Evolutionary conservation across 768 basidiomycete genomes (phyloP).

Genomic region (Mycena leptocephala): DNA sequence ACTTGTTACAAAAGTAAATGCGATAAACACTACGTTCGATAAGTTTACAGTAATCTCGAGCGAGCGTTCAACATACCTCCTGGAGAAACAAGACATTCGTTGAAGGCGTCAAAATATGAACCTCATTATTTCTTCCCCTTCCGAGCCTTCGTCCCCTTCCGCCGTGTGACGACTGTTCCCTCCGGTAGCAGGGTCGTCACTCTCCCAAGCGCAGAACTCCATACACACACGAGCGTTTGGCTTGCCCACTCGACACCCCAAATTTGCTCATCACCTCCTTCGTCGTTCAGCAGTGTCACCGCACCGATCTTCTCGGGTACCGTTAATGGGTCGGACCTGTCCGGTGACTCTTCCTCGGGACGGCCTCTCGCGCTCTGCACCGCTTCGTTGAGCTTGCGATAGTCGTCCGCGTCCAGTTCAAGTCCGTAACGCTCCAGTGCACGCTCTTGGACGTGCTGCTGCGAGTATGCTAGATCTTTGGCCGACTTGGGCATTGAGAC

Average conservation of each 20-base stretch:
- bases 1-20: too few relatives aligned
- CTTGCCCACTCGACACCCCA: conserved; percentile 28
- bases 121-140: conserved; percentile 29
- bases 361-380: conserved; percentile 12
- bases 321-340: too few relatives aligned
- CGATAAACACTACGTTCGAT: too few relatives aligned
- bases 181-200: conserved; percentile 35
- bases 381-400: conserved; percentile 23
- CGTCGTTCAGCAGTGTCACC: conserved; percentile 26
- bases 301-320: background rate
- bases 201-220: conserved; percentile 17
- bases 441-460: conserved; percentile 34
- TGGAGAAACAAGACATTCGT: too few relatives aligned
- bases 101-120: too few relatives aligned
- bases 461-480: conserved; percentile 32
- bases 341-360: too few relatives aligned
- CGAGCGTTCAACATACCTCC: too few relatives aligned
- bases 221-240: conserved; percentile 33
- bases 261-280: conserved; percentile 34
- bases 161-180: conserved; percentile 30
- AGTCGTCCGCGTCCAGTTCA: conserved; percentile 24
- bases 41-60: too few relatives aligned
- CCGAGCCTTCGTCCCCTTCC: conserved; percentile 23
- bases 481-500: conserved; percentile 30
- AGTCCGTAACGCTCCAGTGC: conserved; percentile 31